These are phyloP conservation scores for Euphorbia tirucalli DNA, from an alignment of 345 rosid species.

Conservation along the genomic window DNA sequence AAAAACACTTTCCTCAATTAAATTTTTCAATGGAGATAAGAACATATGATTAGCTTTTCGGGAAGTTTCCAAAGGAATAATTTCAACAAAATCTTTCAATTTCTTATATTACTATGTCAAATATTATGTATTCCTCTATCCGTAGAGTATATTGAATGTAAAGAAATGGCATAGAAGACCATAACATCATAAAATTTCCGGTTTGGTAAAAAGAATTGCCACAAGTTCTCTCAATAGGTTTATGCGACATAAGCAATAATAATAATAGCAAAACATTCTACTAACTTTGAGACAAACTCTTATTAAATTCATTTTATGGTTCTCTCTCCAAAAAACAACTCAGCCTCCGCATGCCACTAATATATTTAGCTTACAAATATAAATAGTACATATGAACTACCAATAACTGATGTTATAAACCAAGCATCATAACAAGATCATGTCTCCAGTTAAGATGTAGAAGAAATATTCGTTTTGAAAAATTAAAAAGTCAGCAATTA, in stretches of 20 bases:
- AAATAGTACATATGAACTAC: not conserved
- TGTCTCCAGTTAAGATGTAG: too few species aligned
- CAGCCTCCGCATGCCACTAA: not conserved
- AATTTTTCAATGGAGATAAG: too few species aligned
- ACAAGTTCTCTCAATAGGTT: not conserved
- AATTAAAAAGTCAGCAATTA: too few species aligned
- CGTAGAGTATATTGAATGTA: too few species aligned
- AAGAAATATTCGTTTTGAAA: too few species aligned
- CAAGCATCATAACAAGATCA: too few species aligned
- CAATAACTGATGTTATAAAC: not conserved
- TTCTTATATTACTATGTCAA: too few species aligned
- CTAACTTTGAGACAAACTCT: not conserved
- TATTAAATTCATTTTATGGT: not conserved
- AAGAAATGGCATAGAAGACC: not conserved
- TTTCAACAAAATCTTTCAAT: too few species aligned
- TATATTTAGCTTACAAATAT: not conserved
- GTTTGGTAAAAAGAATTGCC: not conserved
- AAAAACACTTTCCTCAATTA: too few species aligned
- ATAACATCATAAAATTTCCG: not conserved
- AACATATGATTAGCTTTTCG: too few species aligned
- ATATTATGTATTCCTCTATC: too few species aligned
- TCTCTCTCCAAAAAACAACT: not conserved
- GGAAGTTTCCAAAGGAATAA: too few species aligned
- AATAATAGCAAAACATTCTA: not conserved
- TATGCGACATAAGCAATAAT: not conserved